phyloP scores from a whole-genome alignment of 2,329 filamentous ascomycete genomes.

The Trichoderma koningiopsis region DNA sequence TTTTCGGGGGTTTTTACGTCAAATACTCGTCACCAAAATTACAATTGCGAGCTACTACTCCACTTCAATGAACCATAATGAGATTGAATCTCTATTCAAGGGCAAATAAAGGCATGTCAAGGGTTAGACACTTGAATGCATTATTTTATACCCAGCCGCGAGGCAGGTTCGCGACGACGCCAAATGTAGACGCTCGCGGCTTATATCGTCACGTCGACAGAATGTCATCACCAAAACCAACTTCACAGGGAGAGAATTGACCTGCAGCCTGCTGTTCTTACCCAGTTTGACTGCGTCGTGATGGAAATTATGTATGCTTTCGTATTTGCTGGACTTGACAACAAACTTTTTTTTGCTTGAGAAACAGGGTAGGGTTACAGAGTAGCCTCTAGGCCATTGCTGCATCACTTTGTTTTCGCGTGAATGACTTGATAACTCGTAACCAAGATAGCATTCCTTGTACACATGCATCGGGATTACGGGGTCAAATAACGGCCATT shows the following conservation, averaged over 20 bases:
- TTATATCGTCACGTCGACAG: background rate
- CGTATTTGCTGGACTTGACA: background rate
- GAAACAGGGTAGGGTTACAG: background rate
- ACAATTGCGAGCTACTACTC: too few species aligned
- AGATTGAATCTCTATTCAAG: too few species aligned
- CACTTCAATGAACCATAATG: too few species aligned
- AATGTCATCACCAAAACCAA: background rate
- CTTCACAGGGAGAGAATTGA: background rate
- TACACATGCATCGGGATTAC: background rate
- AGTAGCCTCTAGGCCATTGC: background rate
- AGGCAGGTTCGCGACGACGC: background rate
- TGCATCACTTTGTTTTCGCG: background rate
- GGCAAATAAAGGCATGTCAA: too few species aligned
- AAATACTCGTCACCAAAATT: too few species aligned
- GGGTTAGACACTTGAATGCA: too few species aligned
- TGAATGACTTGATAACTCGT: background rate
- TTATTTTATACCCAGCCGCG: too few species aligned
- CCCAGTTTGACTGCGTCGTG: background rate
- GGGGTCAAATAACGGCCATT: too few species aligned
- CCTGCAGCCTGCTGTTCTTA: background rate
- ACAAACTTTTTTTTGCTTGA: background rate
- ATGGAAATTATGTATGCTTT: background rate
- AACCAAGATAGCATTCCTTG: background rate
- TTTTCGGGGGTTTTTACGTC: too few species aligned
- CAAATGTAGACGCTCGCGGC: background rate